Conservation (phyloP, 805 yeast genomes). For the Wickerhamiella alocasiicola region DNA sequence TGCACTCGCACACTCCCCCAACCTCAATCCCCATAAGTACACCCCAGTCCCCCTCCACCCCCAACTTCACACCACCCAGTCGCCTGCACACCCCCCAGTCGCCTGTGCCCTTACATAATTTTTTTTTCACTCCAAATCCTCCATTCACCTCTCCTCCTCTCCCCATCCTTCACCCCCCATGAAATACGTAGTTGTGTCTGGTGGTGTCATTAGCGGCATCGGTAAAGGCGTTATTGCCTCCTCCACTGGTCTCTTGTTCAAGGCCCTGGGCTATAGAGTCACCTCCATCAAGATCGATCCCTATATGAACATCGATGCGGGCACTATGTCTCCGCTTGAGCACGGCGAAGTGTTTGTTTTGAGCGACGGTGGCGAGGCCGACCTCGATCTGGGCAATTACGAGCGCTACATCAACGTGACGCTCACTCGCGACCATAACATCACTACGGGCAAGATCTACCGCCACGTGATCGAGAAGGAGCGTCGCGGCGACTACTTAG, state of each 20-base stretch:
- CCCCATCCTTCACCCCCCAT: constrained; percentile 34
- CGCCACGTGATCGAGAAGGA: constrained; percentile 87
- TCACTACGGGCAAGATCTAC: constrained; percentile 96
- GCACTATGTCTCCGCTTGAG: constrained; percentile 98
- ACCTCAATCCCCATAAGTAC: too few species aligned
- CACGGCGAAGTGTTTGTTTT: constrained; percentile 98
- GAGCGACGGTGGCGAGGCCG: constrained; percentile 98
- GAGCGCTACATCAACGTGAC: constrained; percentile 94
- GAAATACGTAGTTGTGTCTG: constrained; percentile 99
- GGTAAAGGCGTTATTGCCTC: constrained; percentile 98
- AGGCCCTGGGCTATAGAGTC: constrained; percentile 86
- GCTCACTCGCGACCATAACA: constrained; percentile 85
- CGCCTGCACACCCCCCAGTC: too few species aligned
- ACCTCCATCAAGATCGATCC: constrained; percentile 98
- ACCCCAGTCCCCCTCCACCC: too few species aligned
- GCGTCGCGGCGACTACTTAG: constrained; percentile 92
- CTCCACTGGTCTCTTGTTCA: constrained; percentile 87
- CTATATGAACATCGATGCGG: constrained; percentile 98
- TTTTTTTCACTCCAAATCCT: neutral
- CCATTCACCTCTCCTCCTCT: neutral
- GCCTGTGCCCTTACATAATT: neutral
- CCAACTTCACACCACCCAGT: too few species aligned
- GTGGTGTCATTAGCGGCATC: constrained; percentile 98
- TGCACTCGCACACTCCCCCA: too few species aligned
- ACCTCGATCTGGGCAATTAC: constrained; percentile 93